Conservation (phyloP, 345 rosid species). For the Litchi chinensis region DNA sequence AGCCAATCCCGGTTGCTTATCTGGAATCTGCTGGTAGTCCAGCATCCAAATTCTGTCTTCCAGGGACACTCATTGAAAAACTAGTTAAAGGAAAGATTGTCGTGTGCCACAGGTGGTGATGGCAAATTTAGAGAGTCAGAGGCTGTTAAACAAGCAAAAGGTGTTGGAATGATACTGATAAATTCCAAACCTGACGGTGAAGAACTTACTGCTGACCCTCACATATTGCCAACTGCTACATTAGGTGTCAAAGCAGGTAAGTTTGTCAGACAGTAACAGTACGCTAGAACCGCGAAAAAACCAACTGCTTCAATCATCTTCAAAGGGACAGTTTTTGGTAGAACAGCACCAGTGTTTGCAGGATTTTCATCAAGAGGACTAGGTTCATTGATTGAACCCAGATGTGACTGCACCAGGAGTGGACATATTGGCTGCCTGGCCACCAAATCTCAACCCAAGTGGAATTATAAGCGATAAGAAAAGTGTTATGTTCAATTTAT, state of each 20-base stretch:
- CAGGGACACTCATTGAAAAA: constrained; percentile 29
- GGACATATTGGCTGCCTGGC: constrained; percentile 82
- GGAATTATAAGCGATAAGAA: constrained; percentile 49
- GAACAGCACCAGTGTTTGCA: constrained; percentile 61
- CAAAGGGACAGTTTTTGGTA: constrained; percentile 55
- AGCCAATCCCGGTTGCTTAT: constrained; percentile 47
- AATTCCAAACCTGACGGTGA: constrained; percentile 54
- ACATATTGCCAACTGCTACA: constrained; percentile 56
- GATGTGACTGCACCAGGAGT: constrained; percentile 80
- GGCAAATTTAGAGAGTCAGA: constrained; percentile 26
- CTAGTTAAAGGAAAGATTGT: constrained; percentile 47
- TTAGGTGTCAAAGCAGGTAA: constrained; percentile 51
- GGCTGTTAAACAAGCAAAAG: constrained; percentile 54
- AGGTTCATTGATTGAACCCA: constrained; percentile 52
- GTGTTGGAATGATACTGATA: constrained; percentile 63
- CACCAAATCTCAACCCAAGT: constrained; percentile 50
- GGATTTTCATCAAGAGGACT: constrained; percentile 88
- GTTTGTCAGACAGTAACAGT: constrained; percentile 41
- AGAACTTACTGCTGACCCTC: constrained; percentile 61
- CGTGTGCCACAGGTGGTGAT: constrained; percentile 29
- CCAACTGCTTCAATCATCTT: constrained; percentile 60
- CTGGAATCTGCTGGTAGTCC: constrained; percentile 51
- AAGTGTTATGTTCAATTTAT: constrained; percentile 58
- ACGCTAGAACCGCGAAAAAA: constrained; percentile 39
- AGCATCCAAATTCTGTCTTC: constrained; percentile 34